Evolutionary conservation across 139 green algal genomes (phyloP), one percentile per base, ranked within the genome.

Genomic region (Volvox africanus): DNA sequence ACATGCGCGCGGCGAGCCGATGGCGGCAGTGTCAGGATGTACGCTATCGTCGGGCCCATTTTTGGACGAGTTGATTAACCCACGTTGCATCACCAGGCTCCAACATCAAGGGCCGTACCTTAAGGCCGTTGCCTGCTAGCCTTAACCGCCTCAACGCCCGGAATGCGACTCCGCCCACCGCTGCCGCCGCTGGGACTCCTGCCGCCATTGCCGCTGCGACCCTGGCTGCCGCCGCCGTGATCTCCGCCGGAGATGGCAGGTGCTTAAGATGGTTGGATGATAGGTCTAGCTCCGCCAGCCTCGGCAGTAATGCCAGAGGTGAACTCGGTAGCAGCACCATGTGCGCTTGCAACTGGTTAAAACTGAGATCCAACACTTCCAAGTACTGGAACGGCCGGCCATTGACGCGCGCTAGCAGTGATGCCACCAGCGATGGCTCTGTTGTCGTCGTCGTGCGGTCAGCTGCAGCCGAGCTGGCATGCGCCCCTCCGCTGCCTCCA

Each of bases 281-380:
- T 28, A 94, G 89, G 90, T 94, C 84, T 14, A 94, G 90, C 55
- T 93, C 90, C 1, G 28, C 28, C 67, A 94, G 76, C 14, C 76
- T 55, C 30, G 87, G 87, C 61, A 91, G 87, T 19, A 16, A 26
- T 5, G 87, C 76, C 87, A 91, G 76, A n/a, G 87, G 87, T 14
- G 35, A 83, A 21, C 61, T 37, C 24, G 78, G 88, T 65, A 87
- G 30, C 22, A 91, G 79, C 19, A 80, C 36, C 33, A 50, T 78
- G 50, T 78, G 61, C 17, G 88, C 20, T 19, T 80, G 44, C 5
- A 93, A 80, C 33, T 50, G 26, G 84, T 95, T 95, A 88, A 91
- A 93, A 68, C 61, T 89, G 21, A 95, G 88, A 86, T 95, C 93
- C 44, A 95, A 26, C 0, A 87, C 61, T 36, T 88, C 75, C 75